Conservation (phyloP, 805 yeast species). For the Candida nanaspora region DNA sequence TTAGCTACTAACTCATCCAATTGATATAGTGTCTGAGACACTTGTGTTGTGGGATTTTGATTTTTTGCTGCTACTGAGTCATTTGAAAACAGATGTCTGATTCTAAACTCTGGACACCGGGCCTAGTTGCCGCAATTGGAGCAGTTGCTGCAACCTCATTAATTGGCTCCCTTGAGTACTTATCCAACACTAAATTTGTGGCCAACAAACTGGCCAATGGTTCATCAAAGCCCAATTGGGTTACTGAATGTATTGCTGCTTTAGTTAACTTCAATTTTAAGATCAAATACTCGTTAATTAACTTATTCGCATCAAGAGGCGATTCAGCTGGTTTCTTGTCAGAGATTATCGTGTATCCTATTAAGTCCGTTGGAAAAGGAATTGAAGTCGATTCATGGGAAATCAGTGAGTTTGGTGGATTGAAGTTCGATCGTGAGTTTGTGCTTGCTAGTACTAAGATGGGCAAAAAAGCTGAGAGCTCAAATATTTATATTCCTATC, state of each 20-base stretch:
- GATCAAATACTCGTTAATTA: neutral
- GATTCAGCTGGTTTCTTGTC: slow-evolving; percentile 17
- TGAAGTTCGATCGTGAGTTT: slow-evolving; percentile 22
- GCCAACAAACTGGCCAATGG: neutral
- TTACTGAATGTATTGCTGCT: neutral
- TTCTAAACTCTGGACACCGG: neutral
- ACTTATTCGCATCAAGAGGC: slow-evolving; percentile 6
- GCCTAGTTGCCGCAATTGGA: neutral
- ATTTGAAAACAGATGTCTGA: too few relatives aligned
- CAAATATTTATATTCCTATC: slow-evolving; percentile 8
- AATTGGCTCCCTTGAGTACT: neutral
- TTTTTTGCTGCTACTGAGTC: too few relatives aligned
- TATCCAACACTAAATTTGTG: neutral
- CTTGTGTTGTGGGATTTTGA: neutral
- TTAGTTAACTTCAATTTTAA: neutral
- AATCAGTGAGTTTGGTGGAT: slow-evolving; percentile 17
- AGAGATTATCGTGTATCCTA: slow-evolving; percentile 21
- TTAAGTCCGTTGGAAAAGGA: slow-evolving; percentile 22
- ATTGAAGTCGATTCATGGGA: slow-evolving; percentile 19
- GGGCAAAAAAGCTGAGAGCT: slow-evolving; percentile 5
- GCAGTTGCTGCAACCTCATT: neutral
- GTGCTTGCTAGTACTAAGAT: slow-evolving; percentile 9
- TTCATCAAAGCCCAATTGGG: neutral
- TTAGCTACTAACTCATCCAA: too few relatives aligned
- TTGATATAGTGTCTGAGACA: too few relatives aligned